Percentiles rank a stretch among this genome's conserved stretches.
Conservation (phyloP, 1,284 basidiomycete species). For the Austroboletus novae-zelandiae region DNA sequence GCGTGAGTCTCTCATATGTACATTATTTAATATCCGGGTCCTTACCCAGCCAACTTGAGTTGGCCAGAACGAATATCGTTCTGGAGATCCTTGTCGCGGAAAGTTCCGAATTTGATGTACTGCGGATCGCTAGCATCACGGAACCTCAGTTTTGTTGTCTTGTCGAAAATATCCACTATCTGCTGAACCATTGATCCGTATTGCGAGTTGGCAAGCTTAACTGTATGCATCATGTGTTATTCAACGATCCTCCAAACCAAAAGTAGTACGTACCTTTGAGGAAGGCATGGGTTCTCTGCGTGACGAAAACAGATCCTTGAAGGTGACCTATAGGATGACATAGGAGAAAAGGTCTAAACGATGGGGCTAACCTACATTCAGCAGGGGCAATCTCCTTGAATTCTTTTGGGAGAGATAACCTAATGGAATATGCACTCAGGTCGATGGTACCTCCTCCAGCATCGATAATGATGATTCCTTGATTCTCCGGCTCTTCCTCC, state of each 20-base stretch:
- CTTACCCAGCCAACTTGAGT: slow-evolving; percentile 43
- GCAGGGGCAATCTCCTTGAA: slow-evolving; percentile 40
- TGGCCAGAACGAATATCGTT: slow-evolving; percentile 46
- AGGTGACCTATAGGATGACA: slow-evolving; percentile 23
- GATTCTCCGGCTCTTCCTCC: slow-evolving; percentile 19
- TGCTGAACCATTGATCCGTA: slow-evolving; percentile 36
- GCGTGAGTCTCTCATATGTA: not conserved
- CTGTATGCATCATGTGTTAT: slow-evolving; percentile 20
- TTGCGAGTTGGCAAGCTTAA: slow-evolving; percentile 30
- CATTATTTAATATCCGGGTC: no score
- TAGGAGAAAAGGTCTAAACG: not conserved
- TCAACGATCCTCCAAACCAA: not conserved
- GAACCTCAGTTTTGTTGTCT: slow-evolving; percentile 46
- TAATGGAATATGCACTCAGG: slow-evolving; percentile 44
- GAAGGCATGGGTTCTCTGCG: slow-evolving; percentile 35
- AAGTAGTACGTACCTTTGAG: slow-evolving; percentile 28
- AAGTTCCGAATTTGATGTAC: slow-evolving; percentile 47
- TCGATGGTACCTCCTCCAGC: slow-evolving; percentile 56
- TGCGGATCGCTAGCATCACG: slow-evolving; percentile 37
- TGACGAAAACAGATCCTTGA: slow-evolving; percentile 42
- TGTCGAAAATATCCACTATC: slow-evolving; percentile 46
- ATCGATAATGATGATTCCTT: slow-evolving; percentile 51
- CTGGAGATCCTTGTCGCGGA: slow-evolving; percentile 41
- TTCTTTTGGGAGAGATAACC: slow-evolving; percentile 23
- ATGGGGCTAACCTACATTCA: slow-evolving; percentile 33